Percentiles rank a stretch among this genome's conserved stretches.
These are phyloP conservation scores for Brassica nigra DNA, from an alignment of 345 rosid species.

Conservation along the genomic window DNA sequence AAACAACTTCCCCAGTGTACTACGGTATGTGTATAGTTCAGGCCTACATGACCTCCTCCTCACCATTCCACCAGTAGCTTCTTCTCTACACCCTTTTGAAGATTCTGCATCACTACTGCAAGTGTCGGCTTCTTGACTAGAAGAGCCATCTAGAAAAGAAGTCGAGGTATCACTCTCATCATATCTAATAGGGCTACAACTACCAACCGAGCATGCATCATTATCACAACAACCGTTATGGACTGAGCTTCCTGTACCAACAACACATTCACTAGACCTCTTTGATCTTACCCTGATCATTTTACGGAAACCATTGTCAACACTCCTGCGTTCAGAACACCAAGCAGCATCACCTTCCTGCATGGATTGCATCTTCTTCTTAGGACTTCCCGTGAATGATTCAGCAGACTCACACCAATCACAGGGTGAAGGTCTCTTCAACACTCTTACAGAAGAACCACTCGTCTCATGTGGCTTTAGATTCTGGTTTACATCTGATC, in stretches of 20 bases:
- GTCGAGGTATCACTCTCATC: constrained; percentile 27
- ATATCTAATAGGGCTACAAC: constrained; percentile 55
- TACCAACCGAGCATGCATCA: constrained; percentile 62
- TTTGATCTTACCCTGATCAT: constrained; percentile 48
- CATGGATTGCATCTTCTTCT: constrained; percentile 31
- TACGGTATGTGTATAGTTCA: constrained; percentile 63
- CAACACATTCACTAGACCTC: constrained; percentile 25
- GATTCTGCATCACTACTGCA: constrained; percentile 59
- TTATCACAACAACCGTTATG: constrained; percentile 42
- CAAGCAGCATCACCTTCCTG: constrained; percentile 35
- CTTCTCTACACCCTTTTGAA: constrained; percentile 14
- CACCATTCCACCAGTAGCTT: constrained; percentile 44
- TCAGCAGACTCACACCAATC: constrained; percentile 38
- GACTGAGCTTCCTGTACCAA: constrained; percentile 35
- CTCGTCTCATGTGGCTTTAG: constrained; percentile 35
- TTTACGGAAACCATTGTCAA: constrained; percentile 19
- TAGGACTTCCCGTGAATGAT: constrained; percentile 41
- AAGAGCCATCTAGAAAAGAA: constrained; percentile 31
- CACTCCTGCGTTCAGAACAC: not conserved
- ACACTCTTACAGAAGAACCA: constrained; percentile 38
- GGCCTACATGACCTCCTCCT: constrained; percentile 51
- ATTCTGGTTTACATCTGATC: constrained; percentile 27
- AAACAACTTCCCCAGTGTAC: constrained; percentile 53
- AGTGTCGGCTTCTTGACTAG: constrained; percentile 39
- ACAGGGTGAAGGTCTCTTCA: constrained; percentile 48